Evolutionary conservation across 2,329 filamentous ascomycete species (phyloP).

Genomic region (Fonsecaea pedrosoi): DNA sequence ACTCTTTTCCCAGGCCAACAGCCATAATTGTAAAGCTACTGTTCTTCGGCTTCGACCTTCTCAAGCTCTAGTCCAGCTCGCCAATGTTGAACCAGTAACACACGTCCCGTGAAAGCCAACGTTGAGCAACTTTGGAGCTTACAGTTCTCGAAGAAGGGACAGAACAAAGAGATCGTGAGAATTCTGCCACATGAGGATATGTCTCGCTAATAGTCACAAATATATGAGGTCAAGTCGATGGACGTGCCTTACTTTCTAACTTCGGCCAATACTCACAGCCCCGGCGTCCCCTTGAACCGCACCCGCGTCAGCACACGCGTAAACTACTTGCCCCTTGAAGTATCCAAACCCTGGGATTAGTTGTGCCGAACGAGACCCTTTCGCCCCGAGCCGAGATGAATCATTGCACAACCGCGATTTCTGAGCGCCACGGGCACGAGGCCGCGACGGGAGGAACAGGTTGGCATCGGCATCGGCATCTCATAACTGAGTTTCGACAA

Average conservation of each 20-base stretch:
- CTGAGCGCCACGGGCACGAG: slow-evolving; percentile 23
- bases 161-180: background rate
- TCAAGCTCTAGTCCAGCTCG: background rate
- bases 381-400: slow-evolving; percentile 5
- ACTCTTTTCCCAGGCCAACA: background rate
- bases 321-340: slow-evolving; percentile 37
- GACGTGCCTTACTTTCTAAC: background rate
- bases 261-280: slow-evolving; percentile 1
- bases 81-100: too few species aligned
- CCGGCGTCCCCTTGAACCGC: background rate
- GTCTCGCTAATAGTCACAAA: background rate
- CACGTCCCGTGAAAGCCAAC: too few species aligned
- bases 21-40: background rate
- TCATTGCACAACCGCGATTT: slow-evolving; percentile 24
- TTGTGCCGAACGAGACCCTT: slow-evolving; percentile 17
- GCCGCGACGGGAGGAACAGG: slow-evolving; percentile 36
- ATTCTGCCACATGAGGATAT: background rate
- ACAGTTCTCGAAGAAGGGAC: background rate
- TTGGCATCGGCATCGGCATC: slow-evolving; percentile 42
- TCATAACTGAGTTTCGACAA: slow-evolving; percentile 21
- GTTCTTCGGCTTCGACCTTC: background rate
- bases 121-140: background rate
- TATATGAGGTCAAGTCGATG: too few species aligned
- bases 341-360: slow-evolving; percentile 52
- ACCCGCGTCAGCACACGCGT: slow-evolving; percentile 28